Conservation (phyloP, 164 flowering plant species). For the Nymphaea colorata region DNA sequence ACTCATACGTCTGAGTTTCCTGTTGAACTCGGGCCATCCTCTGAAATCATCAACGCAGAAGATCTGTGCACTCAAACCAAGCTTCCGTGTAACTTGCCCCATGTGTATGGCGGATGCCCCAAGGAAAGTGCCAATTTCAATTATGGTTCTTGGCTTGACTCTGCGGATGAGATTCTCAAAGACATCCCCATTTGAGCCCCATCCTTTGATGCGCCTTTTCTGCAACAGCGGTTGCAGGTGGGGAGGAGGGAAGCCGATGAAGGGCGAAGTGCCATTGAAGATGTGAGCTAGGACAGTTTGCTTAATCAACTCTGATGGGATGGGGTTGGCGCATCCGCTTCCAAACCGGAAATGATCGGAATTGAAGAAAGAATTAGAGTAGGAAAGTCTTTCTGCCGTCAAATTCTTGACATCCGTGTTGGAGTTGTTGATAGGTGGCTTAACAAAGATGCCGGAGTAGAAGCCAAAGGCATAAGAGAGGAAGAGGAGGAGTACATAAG, state of each 20-base stretch:
- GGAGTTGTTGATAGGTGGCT: no score
- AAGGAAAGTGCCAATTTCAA: conserved; percentile 61
- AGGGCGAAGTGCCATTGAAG: conserved; percentile 52
- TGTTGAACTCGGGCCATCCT: conserved; percentile 65
- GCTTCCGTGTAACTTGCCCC: conserved; percentile 35
- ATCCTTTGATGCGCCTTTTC: conserved; percentile 32
- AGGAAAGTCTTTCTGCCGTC: neutral
- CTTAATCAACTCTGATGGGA: conserved; percentile 27
- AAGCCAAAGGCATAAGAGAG: conserved; percentile 31
- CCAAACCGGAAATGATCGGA: conserved; percentile 31
- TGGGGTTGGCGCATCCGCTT: conserved; percentile 26
- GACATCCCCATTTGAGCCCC: conserved; percentile 70
- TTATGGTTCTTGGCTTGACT: conserved; percentile 42
- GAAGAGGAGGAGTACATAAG: conserved; percentile 18
- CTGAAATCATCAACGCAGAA: conserved; percentile 75
- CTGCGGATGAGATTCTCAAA: conserved; percentile 40
- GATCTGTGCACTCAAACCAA: conserved; percentile 47
- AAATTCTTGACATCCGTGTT: neutral
- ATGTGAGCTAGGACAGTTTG: conserved; percentile 30
- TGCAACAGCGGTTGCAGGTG: conserved; percentile 25
- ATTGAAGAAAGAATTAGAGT: neutral
- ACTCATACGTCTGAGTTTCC: conserved; percentile 22
- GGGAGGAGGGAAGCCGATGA: conserved; percentile 42
- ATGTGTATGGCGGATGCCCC: conserved; percentile 80
- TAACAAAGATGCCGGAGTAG: conserved; percentile 15